phyloP scores from a whole-genome alignment of 2,329 filamentous ascomycete species.

The Colletotrichum sidae region DNA sequence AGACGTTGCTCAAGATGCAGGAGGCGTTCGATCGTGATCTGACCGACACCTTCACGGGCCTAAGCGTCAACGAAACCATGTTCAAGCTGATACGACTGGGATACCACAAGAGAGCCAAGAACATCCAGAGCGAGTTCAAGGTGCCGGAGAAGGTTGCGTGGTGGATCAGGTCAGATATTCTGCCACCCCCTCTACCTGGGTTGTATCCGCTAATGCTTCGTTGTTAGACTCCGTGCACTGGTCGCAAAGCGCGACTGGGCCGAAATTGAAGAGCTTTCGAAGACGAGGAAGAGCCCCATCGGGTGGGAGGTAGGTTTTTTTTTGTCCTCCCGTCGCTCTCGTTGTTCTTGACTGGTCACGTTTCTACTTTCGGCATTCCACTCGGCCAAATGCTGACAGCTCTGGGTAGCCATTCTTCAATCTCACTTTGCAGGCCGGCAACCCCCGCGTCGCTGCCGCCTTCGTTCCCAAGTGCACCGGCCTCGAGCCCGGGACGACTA shows the following conservation, averaged over 20 bases:
- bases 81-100: constrained; percentile 87
- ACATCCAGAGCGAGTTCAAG: constrained; percentile 92
- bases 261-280: constrained; percentile 88
- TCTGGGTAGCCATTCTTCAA: constrained; percentile 84
- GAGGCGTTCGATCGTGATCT: constrained; percentile 89
- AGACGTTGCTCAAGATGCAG: constrained; percentile 84
- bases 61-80: constrained; percentile 91
- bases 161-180: constrained; percentile 74
- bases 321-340: background rate
- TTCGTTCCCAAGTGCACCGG: constrained; percentile 91
- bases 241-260: constrained; percentile 92
- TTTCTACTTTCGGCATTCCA: too few relatives aligned
- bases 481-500: constrained; percentile 74
- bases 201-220: constrained; percentile 3
- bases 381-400: too few relatives aligned
- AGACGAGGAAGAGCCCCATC: constrained; percentile 87
- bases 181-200: background rate
- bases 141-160: constrained; percentile 90
- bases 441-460: constrained; percentile 82
- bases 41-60: constrained; percentile 79
- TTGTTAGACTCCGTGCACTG: constrained; percentile 79
- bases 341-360: background rate
- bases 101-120: constrained; percentile 86
- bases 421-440: constrained; percentile 87
- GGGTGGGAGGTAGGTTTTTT: constrained; percentile 85